Percentiles rank a stretch among this genome's conserved stretches.
Conservation (phyloP, 208 protist species). For the Trypanosoma grayi region DNA sequence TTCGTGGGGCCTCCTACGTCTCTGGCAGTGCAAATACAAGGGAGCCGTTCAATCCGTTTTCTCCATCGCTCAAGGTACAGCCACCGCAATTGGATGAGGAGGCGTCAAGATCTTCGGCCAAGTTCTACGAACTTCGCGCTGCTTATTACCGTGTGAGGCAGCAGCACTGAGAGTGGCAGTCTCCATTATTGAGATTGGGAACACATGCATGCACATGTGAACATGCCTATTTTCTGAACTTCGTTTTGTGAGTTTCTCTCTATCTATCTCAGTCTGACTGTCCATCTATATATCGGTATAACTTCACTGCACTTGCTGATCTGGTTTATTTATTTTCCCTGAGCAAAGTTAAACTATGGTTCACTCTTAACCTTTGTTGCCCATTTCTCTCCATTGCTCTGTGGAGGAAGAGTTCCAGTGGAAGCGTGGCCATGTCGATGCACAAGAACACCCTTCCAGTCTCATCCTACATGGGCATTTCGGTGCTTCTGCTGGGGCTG, state of each 20-base stretch:
- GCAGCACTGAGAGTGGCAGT: neutral
- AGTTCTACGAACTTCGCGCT: conserved; percentile 9
- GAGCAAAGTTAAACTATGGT: too few species aligned
- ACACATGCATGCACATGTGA: neutral
- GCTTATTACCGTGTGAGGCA: conserved; percentile 8
- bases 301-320: too few species aligned
- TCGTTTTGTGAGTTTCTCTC: too few species aligned
- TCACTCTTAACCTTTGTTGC: too few species aligned
- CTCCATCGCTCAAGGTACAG: neutral
- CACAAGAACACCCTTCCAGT: conserved; percentile 26
- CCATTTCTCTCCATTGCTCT: too few species aligned
- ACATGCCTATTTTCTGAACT: too few species aligned
- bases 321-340: too few species aligned
- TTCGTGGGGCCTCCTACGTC: neutral
- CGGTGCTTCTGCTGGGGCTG: conserved; percentile 36
- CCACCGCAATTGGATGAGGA: neutral
- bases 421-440: too few species aligned
- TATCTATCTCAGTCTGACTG: too few species aligned
- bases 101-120: neutral
- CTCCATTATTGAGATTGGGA: neutral
- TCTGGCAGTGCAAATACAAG: neutral
- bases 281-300: too few species aligned
- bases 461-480: conserved; percentile 35
- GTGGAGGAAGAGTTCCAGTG: too few species aligned
- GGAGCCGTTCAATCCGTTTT: neutral